phyloP scores from a whole-genome alignment of 2,329 filamentous ascomycete species.

The Cytospora paraplurivora region DNA sequence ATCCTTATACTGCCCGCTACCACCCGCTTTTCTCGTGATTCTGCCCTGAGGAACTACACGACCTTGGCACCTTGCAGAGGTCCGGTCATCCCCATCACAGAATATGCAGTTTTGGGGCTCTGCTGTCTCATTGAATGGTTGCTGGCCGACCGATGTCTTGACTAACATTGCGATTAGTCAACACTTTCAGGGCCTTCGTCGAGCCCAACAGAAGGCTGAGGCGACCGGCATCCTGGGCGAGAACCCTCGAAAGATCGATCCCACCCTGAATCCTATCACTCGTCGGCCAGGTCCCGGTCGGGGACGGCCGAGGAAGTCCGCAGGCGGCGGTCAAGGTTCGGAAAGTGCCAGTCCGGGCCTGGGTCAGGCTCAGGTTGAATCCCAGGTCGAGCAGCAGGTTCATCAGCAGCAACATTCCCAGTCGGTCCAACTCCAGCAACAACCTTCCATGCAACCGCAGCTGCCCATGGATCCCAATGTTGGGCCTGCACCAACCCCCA shows the following conservation, averaged over 20 bases:
- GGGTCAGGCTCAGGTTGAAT: constrained; percentile 4
- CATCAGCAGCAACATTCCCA: constrained; percentile 13
- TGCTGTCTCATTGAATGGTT: background rate
- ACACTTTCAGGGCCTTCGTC: constrained; percentile 61
- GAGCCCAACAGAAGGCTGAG: constrained; percentile 57
- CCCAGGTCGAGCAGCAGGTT: constrained; percentile 9
- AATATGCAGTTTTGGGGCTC: background rate
- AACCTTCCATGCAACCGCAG: constrained; percentile 29
- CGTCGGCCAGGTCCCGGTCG: constrained; percentile 60
- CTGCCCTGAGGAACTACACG: background rate
- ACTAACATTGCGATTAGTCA: constrained; percentile 47
- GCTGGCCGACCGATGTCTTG: background rate
- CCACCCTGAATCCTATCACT: constrained; percentile 60
- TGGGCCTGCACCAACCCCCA: constrained; percentile 24
- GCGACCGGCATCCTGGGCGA: constrained; percentile 40
- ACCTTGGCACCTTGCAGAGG: background rate
- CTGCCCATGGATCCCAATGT: constrained; percentile 27
- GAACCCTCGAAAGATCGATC: constrained; percentile 47
- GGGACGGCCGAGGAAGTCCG: constrained; percentile 52
- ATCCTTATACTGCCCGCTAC: constrained; percentile 9
- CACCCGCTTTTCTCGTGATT: constrained; percentile 1
- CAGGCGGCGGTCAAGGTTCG: constrained; percentile 16
- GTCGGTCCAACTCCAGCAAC: constrained; percentile 19
- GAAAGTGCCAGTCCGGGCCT: constrained; percentile 16
- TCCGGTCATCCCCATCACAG: background rate